phyloP scores from a whole-genome alignment of 208 protist genomes.

The Crithidia thermophila region DNA sequence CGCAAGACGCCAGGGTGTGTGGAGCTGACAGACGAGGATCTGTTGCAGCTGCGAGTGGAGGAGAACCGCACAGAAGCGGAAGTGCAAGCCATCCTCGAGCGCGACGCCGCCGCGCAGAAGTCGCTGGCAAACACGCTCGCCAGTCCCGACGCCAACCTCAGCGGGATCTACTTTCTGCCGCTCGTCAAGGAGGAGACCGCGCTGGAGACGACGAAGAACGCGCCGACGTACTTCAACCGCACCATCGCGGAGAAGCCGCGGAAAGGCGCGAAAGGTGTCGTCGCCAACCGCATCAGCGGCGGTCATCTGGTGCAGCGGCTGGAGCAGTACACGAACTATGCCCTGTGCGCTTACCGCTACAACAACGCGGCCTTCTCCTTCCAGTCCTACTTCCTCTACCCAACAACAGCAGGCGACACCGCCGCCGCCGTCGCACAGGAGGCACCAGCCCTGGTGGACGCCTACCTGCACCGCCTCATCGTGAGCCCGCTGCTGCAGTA shows the following conservation, averaged over 20 bases:
- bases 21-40: constrained; percentile 22
- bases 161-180: constrained; percentile 17
- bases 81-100: constrained; percentile 15
- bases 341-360: constrained; percentile 48
- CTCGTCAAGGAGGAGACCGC: constrained; percentile 11
- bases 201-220: not conserved
- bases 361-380: constrained; percentile 35
- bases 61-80: constrained; percentile 12
- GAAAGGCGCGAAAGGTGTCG: not conserved
- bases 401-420: not conserved
- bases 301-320: constrained; percentile 12
- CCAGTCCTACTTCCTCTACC: constrained; percentile 24
- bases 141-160: not conserved
- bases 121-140: constrained; percentile 5
- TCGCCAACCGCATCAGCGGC: not conserved
- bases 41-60: constrained; percentile 28
- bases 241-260: constrained; percentile 23
- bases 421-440: not conserved
- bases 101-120: constrained; percentile 15
- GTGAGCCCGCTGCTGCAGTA: constrained; percentile 50
- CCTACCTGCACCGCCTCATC: constrained; percentile 40
- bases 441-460: not conserved
- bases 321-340: constrained; percentile 23
- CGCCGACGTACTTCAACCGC: constrained; percentile 31
- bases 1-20: constrained; percentile 21